Base-by-base conservation (phyloP, 2,329 filamentous ascomycete species). In the Aspergillus awamori region DNA sequence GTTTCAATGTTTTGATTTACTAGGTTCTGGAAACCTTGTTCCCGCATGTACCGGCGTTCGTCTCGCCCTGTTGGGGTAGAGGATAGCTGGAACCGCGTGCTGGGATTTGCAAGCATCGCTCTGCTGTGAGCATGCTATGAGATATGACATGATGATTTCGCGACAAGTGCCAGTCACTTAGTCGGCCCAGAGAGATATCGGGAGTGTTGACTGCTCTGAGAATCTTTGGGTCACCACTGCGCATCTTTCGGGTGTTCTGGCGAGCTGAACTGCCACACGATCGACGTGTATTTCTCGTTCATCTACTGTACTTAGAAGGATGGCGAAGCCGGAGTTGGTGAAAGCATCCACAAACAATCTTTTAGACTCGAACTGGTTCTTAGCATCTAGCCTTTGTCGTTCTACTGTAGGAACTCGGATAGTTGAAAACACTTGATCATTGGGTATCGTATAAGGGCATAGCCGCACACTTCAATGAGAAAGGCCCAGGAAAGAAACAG, bases 401-500 rank as follows among this genome's bases (percentile, higher is more conserved):
- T 22, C 30, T 55, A 53, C 51, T 48, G 47, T 33, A n/a, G 59
- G 48, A 17, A 33, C 53, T 48, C 22, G 60, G 51, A 53, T 38
- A 22, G 54, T 30, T 57, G 33, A 20, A 54, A 53, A 62, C 49
- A 60, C 53, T 45, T 41, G 55, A 43, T 53, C 26, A 48, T 64
- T 61, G 64, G 66, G 65, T 68, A 68, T 68, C 63, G 54, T 54
- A 55, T 55, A 15, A 51, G 20, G 57, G 52, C 60, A 55, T 53
- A 48, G 41, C 20, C 17, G 52, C 36, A 56, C 17, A 54, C 53
- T 51, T 56, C 41, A 53, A 48, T 24, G 36, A 20, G 28, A 47
- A n/a, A 47, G 33, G 36, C 38, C 22, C 36, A 10, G 49, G 48
- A 59, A 20, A 60, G 24, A 57, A 26, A 59, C 43, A 47, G 48